These are phyloP conservation scores for Dictyostelium intermedium DNA, from an alignment of 78 protist genomes.

Conservation along the genomic window DNA sequence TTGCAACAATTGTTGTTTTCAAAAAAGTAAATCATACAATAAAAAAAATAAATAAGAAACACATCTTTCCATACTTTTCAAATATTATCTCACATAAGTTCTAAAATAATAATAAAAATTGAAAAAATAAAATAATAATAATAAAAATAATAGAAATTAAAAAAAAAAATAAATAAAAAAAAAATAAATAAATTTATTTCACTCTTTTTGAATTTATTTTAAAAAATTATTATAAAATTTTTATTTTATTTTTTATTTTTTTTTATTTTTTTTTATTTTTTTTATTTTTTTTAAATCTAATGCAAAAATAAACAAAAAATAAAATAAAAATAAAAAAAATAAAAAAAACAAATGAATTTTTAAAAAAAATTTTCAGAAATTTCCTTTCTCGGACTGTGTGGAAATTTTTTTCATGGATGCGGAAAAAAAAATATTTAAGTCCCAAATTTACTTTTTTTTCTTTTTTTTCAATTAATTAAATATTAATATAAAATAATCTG, in stretches of 20 bases:
- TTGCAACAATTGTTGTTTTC: neutral
- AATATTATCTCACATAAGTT: too few species aligned
- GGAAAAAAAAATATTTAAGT: neutral
- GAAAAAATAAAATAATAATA: too few species aligned
- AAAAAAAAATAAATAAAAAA: neutral
- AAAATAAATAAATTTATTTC: neutral
- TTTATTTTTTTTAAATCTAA: neutral
- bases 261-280: neutral
- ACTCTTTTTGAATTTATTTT: too few species aligned
- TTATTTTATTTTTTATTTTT: neutral
- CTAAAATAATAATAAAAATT: too few species aligned
- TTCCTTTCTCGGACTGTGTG: neutral
- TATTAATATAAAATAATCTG: too few species aligned
- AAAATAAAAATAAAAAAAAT: neutral
- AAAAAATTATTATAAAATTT: too few species aligned
- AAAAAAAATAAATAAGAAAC: too few species aligned
- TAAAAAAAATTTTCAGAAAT: neutral
- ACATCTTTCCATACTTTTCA: too few species aligned
- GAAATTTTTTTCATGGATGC: neutral
- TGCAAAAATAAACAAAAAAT: neutral
- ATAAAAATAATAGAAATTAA: too few species aligned
- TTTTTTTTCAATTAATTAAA: too few species aligned
- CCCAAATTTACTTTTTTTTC: too few species aligned
- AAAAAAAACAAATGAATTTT: neutral
- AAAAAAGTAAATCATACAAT: too few species aligned